Conservation (phyloP, 495 filamentous ascomycete species). For the Hyaloscypha finlandica region DNA sequence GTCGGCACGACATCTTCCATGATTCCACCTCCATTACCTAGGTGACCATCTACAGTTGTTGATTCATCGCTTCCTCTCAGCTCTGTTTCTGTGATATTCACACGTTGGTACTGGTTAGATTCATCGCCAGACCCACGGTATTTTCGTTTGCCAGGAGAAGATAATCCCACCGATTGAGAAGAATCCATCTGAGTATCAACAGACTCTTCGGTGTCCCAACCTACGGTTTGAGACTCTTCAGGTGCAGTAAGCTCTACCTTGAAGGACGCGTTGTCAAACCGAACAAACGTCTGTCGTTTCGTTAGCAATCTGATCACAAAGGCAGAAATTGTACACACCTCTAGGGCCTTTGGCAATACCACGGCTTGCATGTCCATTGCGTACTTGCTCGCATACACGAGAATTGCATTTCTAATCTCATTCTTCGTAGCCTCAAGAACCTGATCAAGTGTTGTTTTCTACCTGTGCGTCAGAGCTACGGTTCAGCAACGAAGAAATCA, state of each 20-base stretch:
- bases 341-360: constrained; percentile 36
- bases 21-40: not conserved
- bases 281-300: constrained; percentile 28
- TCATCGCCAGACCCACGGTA: constrained; percentile 9
- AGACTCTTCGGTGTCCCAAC: not conserved
- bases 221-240: constrained; percentile 1
- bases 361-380: constrained; percentile 32
- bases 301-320: constrained; percentile 4
- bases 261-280: constrained; percentile 29
- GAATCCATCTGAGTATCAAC: not conserved
- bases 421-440: constrained; percentile 38
- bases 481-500: constrained; percentile 15
- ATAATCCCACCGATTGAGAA: not conserved
- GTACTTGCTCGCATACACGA: constrained; percentile 41
- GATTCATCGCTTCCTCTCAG: constrained; percentile 5
- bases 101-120: not conserved
- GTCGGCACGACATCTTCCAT: not conserved
- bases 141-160: constrained; percentile 30
- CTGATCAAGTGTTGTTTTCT: constrained; percentile 39
- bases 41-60: not conserved
- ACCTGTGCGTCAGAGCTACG: constrained; percentile 7
- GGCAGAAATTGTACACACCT: constrained; percentile 31
- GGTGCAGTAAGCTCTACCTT: constrained; percentile 18
- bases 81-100: constrained; percentile 22
- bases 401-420: constrained; percentile 34